Evolutionary conservation across 2,329 filamentous ascomycete genomes (phyloP).

Genomic region (Intubia oerlemansii): DNA sequence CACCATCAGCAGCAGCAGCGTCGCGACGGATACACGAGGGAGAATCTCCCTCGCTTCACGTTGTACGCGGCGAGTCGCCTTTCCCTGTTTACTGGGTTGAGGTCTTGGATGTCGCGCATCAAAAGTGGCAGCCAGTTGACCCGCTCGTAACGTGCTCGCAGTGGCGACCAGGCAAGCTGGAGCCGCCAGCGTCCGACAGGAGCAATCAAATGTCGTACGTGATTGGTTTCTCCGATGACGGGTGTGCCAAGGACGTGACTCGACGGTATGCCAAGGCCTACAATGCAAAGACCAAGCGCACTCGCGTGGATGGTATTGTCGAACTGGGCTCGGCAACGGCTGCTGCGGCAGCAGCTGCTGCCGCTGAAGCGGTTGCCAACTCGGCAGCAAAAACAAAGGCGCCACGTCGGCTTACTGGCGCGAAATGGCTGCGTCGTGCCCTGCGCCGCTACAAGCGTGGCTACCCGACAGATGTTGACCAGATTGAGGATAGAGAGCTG

Average conservation of each 20-base stretch:
- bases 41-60: constrained; percentile 15
- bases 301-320: constrained; percentile 42
- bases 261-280: constrained; percentile 71
- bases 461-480: constrained; percentile 42
- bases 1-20: constrained; percentile 15
- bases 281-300: constrained; percentile 70
- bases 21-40: too few species aligned
- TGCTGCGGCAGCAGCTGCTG: neutral
- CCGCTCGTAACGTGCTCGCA: constrained; percentile 63
- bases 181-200: constrained; percentile 60
- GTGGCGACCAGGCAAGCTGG: constrained; percentile 53
- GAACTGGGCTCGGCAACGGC: constrained; percentile 4
- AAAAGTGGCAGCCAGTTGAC: constrained; percentile 85
- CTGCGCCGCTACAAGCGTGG: constrained; percentile 23
- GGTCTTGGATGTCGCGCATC: constrained; percentile 61
- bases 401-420: constrained; percentile 1
- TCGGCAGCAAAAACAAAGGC: neutral
- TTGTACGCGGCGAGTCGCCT: constrained; percentile 45
- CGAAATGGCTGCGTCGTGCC: constrained; percentile 29
- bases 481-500: constrained; percentile 65
- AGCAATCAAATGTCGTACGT: constrained; percentile 67
- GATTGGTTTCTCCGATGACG: constrained; percentile 65
- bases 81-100: constrained; percentile 92
- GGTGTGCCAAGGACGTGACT: constrained; percentile 65
- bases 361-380: neutral